phyloP scores from a whole-genome alignment of 2,329 filamentous ascomycete genomes.

The Elsinoe ampelina region DNA sequence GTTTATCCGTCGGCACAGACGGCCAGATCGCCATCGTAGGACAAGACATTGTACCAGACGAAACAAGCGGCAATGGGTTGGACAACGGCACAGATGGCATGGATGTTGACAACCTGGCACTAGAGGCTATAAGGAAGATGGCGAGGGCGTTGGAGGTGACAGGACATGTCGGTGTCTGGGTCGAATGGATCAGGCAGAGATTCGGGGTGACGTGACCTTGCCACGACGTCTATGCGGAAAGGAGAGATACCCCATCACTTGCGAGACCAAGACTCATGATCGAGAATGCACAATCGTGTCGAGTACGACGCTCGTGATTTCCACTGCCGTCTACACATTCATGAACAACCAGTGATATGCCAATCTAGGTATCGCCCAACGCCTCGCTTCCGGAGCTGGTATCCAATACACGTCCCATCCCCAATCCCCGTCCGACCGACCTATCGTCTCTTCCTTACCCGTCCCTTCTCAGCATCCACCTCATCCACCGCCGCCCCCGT shows the following conservation, averaged over 20 bases:
- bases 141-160: slow-evolving; percentile 38
- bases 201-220: neutral
- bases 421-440: neutral
- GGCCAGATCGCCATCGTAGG: slow-evolving; percentile 50
- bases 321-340: too few species aligned
- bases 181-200: slow-evolving; percentile 37
- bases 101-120: slow-evolving; percentile 22
- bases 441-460: neutral
- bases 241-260: neutral
- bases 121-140: slow-evolving; percentile 27
- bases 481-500: slow-evolving; percentile 29
- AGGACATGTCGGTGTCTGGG: slow-evolving; percentile 44
- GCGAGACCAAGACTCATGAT: neutral
- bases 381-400: slow-evolving; percentile 1
- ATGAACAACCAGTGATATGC: neutral
- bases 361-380: slow-evolving; percentile 3
- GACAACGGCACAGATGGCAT: slow-evolving; percentile 9
- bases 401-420: neutral
- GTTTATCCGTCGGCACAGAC: slow-evolving; percentile 51
- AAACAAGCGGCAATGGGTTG: slow-evolving; percentile 10
- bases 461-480: slow-evolving; percentile 21
- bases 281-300: neutral
- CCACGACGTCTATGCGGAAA: neutral
- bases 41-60: slow-evolving; percentile 34
- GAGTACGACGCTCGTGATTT: too few species aligned